A percentile compares a stretch with the other conserved stretches of the same genome.
phyloP scores from a whole-genome alignment of 768 basidiomycete species.

The Lentinula detonsa region DNA sequence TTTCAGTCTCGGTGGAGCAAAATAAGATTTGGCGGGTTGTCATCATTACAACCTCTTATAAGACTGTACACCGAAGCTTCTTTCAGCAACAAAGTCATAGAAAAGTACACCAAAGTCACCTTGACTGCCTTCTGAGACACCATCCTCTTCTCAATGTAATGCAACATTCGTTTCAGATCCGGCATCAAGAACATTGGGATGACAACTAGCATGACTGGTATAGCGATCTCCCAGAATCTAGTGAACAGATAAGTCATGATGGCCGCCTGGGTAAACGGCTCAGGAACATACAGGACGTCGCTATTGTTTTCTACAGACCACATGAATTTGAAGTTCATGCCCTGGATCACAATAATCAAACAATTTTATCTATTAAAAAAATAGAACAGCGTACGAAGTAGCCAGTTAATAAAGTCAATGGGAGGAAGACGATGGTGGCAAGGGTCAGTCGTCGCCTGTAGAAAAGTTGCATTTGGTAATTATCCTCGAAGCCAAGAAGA shows the following conservation, averaged over 20 bases:
- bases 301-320: slow-evolving; percentile 38
- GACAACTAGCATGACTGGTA: slow-evolving; percentile 55
- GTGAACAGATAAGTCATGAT: background rate
- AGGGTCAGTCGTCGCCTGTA: slow-evolving; percentile 58
- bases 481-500: background rate
- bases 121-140: background rate
- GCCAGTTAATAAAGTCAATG: slow-evolving; percentile 63
- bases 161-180: slow-evolving; percentile 41
- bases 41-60: background rate
- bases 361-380: background rate
- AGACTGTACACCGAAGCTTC: background rate
- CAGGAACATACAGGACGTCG: slow-evolving; percentile 38
- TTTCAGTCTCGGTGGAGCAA: no score
- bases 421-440: slow-evolving; percentile 66
- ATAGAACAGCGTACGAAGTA: slow-evolving; percentile 43
- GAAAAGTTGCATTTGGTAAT: background rate
- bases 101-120: background rate
- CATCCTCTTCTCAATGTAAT: slow-evolving; percentile 41
- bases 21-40: no score
- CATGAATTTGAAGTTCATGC: slow-evolving; percentile 63
- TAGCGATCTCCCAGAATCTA: slow-evolving; percentile 67
- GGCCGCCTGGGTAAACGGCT: background rate
- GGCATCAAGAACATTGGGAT: slow-evolving; percentile 49
- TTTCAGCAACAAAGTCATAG: background rate
- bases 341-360: slow-evolving; percentile 29